Evolutionary conservation across 2,329 filamentous ascomycete species (phyloP), one percentile per base, ranked within the genome.

Genomic region (Ophiostoma ulmi): DNA sequence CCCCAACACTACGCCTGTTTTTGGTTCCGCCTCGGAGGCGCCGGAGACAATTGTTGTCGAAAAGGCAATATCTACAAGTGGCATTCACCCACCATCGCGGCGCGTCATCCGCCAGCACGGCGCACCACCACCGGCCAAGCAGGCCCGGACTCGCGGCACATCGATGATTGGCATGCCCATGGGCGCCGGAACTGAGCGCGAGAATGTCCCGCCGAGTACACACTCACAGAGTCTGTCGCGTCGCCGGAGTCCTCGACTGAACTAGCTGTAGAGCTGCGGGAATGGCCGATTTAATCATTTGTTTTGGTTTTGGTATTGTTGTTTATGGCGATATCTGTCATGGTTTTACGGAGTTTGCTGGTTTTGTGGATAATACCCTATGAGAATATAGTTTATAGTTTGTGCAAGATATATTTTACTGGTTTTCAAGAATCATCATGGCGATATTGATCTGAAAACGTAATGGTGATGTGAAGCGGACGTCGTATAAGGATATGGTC

Each of bases 241-340:
- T 77, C 83, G 86, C 76, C 87, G 87, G 80, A 87, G 86, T 73
- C 84, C 86, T 3, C 78, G 86, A 70, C 76, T 87, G 71, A 78
- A 31, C n/a, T 67, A 31, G 26, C 3, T 58, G 52, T 22, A 13
- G 22, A 26, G 26, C 13, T 14, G 11, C 6, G 58, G 5, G 14
- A 35, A 36, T 11, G 26, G 35, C 26, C 35, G 52, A 26, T 58
- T 22, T 31, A 17, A 35, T 63, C 35, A 26, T 36, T 63, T 58
- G 22, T 26, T 64, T 38, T 39, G 20, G 17, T 65, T 26, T 41
- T 65, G 36, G n/a, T 36, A 13, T 22, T n/a, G 6, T 38, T 10
- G 10, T 26, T 22, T 6, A 22, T 61, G 44, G 44, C 35, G 58
- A 11, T 61, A 22, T 31, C 22, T 61, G 26, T 58, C 22, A 3